Evolutionary conservation across 495 filamentous ascomycete genomes (phyloP).

Genomic region (Neurospora sublineolata): DNA sequence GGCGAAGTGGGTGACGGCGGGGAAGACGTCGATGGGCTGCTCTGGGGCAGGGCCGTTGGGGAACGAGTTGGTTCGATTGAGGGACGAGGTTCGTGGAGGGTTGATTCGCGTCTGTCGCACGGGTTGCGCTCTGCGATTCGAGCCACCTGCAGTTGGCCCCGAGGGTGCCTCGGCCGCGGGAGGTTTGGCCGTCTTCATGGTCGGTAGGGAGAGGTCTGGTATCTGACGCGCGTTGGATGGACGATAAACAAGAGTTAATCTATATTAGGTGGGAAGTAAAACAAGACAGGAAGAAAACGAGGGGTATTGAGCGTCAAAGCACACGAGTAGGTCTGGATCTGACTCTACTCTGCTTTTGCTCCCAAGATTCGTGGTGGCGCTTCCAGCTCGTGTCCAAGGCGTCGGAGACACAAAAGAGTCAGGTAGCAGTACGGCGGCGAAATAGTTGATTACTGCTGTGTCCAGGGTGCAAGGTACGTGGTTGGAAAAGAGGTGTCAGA

Average conservation of each 20-base stretch:
- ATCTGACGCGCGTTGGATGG: neutral
- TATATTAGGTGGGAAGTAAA: neutral
- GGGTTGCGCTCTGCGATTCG: slow-evolving; percentile 46
- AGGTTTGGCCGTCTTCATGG: slow-evolving; percentile 43
- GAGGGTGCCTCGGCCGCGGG: slow-evolving; percentile 20
- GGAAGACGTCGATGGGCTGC: slow-evolving; percentile 60
- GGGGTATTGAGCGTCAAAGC: neutral
- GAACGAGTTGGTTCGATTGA: slow-evolving; percentile 34
- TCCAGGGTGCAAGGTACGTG: neutral
- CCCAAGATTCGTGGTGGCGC: neutral
- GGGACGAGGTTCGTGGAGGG: slow-evolving; percentile 35
- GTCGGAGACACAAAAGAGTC: neutral
- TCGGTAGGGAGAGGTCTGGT: neutral
- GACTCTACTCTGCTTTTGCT: neutral
- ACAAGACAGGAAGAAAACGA: neutral
- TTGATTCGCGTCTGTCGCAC: slow-evolving; percentile 48
- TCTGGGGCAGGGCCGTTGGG: slow-evolving; percentile 29
- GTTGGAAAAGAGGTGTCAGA: neutral
- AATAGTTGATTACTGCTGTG: neutral
- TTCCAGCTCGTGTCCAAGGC: neutral
- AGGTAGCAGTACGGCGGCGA: neutral
- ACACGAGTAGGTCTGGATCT: neutral
- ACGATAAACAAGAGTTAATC: neutral
- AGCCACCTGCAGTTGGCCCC: slow-evolving; percentile 26
- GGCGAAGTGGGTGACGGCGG: slow-evolving; percentile 87